Base-by-base conservation (phyloP, 1,284 basidiomycete genomes). In the Ustilago vetiveriae region DNA sequence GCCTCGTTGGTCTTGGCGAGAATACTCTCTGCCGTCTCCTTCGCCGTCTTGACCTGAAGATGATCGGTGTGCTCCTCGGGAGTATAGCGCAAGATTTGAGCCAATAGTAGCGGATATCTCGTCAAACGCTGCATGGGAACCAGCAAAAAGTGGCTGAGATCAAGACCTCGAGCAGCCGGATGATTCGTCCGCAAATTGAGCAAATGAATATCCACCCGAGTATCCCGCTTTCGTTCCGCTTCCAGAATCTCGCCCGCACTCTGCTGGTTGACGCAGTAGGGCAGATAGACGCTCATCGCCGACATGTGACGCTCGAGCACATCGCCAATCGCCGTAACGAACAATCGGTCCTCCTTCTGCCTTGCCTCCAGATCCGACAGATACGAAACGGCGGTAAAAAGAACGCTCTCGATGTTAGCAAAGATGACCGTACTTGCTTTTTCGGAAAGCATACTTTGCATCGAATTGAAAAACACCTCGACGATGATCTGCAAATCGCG, bases 61-160 rank as follows among this genome's bases (percentile, higher is more conserved):
- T 86, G 84, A 82, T 99, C 96, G 0, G 89, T 88, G 78, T 89
- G 92, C 76, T 93, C 92, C 21, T 94, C 91, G 0, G 91, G 88
- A 0, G 96, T 99, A 64, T 95, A 90, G 83, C 98, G 98, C 53
- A 91, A 84, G 23, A 98, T 91, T 16, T 93, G 94, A 72, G 92
- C 93, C 21, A 99, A 85, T 10, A 98, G 85, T 0, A 99, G 86
- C 6, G 96, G 96, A 82, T 98, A 98, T 66, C 95, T 86, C 19
- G 95, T 96, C 24, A 99, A 86, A 76, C 96, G 89, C 17, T 97
- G 94, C 94, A 97, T 97, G 0, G 94, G 94, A 17, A 89, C 89
- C 6, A 98, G 87, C 30, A 98, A 83, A 82, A 94, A 97, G 71
- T 91, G 92, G 1, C 92, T 92, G 7, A 98, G 83, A 78, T 97